Conservation (phyloP, 192 early-diverging fungal genomes). For the Phycomyces blakesleeanus region DNA sequence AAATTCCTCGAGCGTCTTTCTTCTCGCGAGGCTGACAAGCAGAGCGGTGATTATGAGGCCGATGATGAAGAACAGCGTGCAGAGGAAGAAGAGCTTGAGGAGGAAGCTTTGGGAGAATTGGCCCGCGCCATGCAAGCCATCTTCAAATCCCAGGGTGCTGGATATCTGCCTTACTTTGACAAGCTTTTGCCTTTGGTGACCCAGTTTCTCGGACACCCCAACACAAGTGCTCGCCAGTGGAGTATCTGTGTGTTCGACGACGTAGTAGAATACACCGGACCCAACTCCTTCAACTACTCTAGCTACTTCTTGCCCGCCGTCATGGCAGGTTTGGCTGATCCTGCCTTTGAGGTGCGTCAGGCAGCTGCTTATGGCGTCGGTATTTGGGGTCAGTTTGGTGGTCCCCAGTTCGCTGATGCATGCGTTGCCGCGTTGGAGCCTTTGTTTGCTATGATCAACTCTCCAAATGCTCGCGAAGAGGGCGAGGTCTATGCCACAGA, state of each 20-base stretch:
- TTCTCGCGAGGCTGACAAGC: conserved; percentile 69
- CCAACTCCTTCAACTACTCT: conserved; percentile 59
- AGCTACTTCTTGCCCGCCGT: conserved; percentile 66
- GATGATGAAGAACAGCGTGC: conserved; percentile 89
- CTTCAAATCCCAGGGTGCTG: conserved; percentile 67
- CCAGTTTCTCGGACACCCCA: conserved; percentile 59
- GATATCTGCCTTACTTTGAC: conserved; percentile 81
- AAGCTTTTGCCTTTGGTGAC: conserved; percentile 69
- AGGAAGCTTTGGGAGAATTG: conserved; percentile 80
- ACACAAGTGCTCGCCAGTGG: conserved; percentile 81
- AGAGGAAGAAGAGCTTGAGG: conserved; percentile 79
- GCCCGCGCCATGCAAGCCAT: conserved; percentile 78
- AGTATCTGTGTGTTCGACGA: conserved; percentile 92
- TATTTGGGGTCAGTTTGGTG: conserved; percentile 87
- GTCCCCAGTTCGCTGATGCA: conserved; percentile 72
- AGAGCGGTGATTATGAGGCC: conserved; percentile 80
- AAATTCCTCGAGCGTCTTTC: conserved; percentile 75
- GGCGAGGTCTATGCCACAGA: conserved; percentile 89
- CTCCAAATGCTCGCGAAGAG: conserved; percentile 56
- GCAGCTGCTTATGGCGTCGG: conserved; percentile 93
- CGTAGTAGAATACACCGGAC: conserved; percentile 86
- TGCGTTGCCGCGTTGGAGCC: conserved; percentile 66
- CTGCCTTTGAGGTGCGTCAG: conserved; percentile 78
- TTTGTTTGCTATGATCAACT: conserved; percentile 71
- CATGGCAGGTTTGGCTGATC: conserved; percentile 50